Conservation (phyloP, 441 rosid genomes). For the Gossypium gossypioides region DNA sequence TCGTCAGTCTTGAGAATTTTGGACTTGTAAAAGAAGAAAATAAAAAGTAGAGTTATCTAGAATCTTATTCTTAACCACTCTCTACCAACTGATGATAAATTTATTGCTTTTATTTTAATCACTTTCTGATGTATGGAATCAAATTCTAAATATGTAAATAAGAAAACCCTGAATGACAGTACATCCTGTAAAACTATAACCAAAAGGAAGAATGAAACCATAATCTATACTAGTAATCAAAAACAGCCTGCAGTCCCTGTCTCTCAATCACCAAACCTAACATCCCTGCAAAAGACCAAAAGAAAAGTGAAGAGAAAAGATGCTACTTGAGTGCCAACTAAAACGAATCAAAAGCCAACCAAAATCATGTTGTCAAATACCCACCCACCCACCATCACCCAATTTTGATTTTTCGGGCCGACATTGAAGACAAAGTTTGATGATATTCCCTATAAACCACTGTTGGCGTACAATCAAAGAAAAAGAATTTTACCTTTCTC, state of each 20-base stretch:
- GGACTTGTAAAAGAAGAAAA: neutral
- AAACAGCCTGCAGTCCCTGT: neutral
- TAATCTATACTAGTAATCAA: neutral
- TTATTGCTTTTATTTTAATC: neutral
- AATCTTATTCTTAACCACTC: conserved; percentile 1
- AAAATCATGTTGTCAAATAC: neutral
- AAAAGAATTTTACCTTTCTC: conserved; percentile 26
- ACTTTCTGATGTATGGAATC: neutral
- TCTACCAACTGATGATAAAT: neutral
- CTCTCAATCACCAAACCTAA: conserved; percentile 3
- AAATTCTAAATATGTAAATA: neutral
- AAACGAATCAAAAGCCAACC: conserved; percentile 3
- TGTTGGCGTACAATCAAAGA: conserved; percentile 19
- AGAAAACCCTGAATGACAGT: neutral
- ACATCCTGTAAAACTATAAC: neutral
- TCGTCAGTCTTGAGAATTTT: neutral
- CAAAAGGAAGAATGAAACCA: neutral
- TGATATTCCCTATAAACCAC: neutral
- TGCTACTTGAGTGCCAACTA: conserved; percentile 14
- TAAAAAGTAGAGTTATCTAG: neutral
- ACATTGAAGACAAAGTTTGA: neutral
- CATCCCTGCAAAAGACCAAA: conserved; percentile 9
- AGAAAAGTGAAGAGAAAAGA: neutral
- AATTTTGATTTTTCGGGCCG: neutral
- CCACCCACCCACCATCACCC: neutral